Conservation (phyloP, 108 stramenopile species). For the Mayamaea pseudoterrestris region DNA sequence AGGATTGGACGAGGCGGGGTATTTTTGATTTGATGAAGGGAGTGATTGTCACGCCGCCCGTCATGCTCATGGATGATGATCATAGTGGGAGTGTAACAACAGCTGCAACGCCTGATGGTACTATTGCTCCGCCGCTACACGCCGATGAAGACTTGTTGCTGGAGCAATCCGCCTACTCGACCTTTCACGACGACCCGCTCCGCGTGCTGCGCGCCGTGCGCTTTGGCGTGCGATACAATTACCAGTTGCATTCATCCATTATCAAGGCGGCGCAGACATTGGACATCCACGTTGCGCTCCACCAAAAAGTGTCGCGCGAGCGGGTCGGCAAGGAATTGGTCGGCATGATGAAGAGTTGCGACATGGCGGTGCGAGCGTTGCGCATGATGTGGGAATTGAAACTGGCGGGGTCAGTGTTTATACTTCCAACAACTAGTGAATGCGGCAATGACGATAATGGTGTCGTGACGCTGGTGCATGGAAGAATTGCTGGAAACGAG, state of each 20-base stretch:
- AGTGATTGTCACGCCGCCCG: conserved; percentile 57
- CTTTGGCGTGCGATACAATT: conserved; percentile 77
- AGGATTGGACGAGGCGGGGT: conserved; percentile 87
- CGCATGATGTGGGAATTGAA: background rate
- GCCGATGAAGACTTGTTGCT: no score
- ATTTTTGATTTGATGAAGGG: conserved; percentile 52
- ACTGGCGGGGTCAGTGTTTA: background rate
- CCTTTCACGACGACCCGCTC: conserved; percentile 88
- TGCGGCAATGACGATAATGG: no score
- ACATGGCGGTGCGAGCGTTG: conserved; percentile 3
- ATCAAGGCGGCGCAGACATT: conserved; percentile 35
- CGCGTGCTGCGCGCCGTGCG: conserved; percentile 84
- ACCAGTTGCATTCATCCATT: conserved; percentile 45
- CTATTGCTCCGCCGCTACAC: no score
- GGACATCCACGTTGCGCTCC: conserved; percentile 52
- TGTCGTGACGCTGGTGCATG: no score
- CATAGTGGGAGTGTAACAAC: no score
- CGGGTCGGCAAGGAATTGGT: conserved; percentile 85
- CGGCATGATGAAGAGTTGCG: conserved; percentile 70
- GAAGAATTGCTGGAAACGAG: no score
- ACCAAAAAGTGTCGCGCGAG: conserved; percentile 78
- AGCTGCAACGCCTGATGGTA: no score
- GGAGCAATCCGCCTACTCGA: no score
- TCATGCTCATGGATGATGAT: no score
- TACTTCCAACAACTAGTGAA: no score